Base-by-base conservation (phyloP, 257 asterid species). In the Nicotiana tomentosiformis region DNA sequence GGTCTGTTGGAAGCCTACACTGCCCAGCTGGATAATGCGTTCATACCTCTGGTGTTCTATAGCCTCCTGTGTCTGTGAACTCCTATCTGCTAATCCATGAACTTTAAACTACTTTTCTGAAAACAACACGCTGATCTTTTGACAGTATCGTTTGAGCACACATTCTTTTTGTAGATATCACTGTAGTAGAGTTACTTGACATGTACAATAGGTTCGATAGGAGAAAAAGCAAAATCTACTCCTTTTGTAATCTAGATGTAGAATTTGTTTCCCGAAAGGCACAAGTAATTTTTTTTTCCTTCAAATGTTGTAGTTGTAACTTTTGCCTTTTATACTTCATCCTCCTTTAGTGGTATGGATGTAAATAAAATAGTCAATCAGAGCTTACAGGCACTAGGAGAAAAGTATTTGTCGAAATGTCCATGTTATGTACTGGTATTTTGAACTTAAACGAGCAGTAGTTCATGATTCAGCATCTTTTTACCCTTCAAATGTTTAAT, bases 1-100 rank as follows among this genome's bases (percentile, higher is more conserved):
- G 98, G 98, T 64, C 84, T 96, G 85, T 88, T 96, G 95, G 99
- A 96, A 90, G 98, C 98, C 51, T 92, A 92, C 90, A 94, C 98
- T 1, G 95, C 98, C 35, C 99, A 96, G 90, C 97, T 96, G 30
- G 99, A 96, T 82, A 94, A 96, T 78, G 98, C 99, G 83, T 96
- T 94, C 90, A 96, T 96, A 90, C 98, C 99, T 81, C 95, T 96
- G 43, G 87, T 96, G 77, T 96, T 96, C 93, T 92, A 94, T 87
- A 94, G 98, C 82, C 91, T 96, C 79, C 97, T 96, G 64, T 96
- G 99, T 82, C 88, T 94, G 79, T 96, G 78, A 87, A 87, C 26
- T n/a, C 61, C 16, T 49, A 0, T 76, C 23, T 29, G 29, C 29
- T 76, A 64, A 14, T 58, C 58, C 85, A 14, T 77, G 57, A 65